Evolutionary conservation across 495 filamentous ascomycete genomes (phyloP).

Genomic region (Tetracladium setigerum): DNA sequence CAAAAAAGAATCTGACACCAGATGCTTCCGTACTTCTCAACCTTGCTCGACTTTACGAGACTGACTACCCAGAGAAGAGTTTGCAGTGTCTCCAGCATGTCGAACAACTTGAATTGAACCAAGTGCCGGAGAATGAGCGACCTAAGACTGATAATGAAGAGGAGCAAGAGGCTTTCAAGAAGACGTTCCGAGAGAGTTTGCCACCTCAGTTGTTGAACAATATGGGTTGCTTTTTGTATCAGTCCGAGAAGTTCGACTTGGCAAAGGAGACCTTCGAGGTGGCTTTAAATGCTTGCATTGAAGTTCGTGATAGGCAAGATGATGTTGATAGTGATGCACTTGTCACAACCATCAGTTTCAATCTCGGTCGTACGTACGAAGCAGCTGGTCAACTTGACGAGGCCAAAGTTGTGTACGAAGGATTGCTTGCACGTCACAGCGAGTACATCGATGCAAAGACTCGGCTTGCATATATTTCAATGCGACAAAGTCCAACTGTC

Average conservation of each 20-base stretch:
- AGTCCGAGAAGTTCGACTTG: conserved; percentile 68
- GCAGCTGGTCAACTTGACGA: conserved; percentile 71
- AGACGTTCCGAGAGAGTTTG: conserved; percentile 60
- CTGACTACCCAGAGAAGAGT: conserved; percentile 76
- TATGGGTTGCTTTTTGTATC: conserved; percentile 90
- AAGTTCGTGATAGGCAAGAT: conserved; percentile 58
- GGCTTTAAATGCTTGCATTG: conserved; percentile 77
- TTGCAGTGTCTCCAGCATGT: conserved; percentile 85
- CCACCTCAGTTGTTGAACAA: conserved; percentile 94
- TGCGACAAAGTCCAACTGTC: conserved; percentile 74
- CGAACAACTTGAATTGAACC: conserved; percentile 75
- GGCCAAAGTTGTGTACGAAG: conserved; percentile 81
- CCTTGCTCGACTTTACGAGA: conserved; percentile 84
- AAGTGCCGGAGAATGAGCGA: conserved; percentile 58
- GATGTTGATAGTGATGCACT: conserved; percentile 79
- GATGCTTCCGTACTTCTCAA: conserved; percentile 90
- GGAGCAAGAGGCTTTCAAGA: conserved; percentile 43
- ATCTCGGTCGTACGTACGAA: conserved; percentile 94
- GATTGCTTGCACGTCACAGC: conserved; percentile 68
- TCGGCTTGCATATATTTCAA: conserved; percentile 78
- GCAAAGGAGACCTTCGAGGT: conserved; percentile 86
- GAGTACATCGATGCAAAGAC: conserved; percentile 90
- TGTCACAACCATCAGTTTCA: conserved; percentile 90
- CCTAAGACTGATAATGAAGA: conserved; percentile 58
- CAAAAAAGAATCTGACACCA: conserved; percentile 66